Base-by-base conservation (phyloP, 495 filamentous ascomycete species). In the Daldinia decipiens region DNA sequence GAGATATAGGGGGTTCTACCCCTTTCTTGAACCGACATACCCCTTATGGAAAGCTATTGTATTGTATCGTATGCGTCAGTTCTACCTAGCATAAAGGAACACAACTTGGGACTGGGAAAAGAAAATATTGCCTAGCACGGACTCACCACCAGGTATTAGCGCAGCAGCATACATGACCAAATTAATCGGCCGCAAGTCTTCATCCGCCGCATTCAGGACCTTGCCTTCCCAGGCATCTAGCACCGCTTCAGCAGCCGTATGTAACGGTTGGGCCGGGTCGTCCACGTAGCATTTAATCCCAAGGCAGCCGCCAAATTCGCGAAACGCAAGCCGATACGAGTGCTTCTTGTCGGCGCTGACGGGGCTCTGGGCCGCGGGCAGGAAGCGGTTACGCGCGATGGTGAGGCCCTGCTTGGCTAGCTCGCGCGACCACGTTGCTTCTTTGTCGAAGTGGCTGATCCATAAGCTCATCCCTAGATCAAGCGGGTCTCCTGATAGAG, bases 381-480 rank as follows among this genome's bases (percentile, higher is more conserved):
- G 67, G 21, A 78, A 59, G 15, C 57, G 81, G 73, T 50, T 76
- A 24, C 59, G 54, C 72, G 85, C 79, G 65, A 83, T 77, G 21
- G 80, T 79, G 34, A 87, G 78, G 45, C 86, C 85, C 67, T 77
- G 74, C 12, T 66, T 70, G 1, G 76, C 78, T 58, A 90, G 65
- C 8, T 76, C 69, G 5, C 64, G 67, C 12, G 87, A 87, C 88
- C 88, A 91, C 1, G 45, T 50, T 13, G 83, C 81, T 15, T 82
- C 82, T 1, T 74, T 72, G 67, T 85, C 86, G 77, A 88, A 89
- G 70, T 90, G 87, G 19, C 80, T 80, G 53, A 85, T 85, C 89
- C 89, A 92, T 40, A 91, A 65, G 5, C 87, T 84, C 89, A 91
- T 90, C 0, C 89, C 89, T 59, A 90, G 72, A 76, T 91, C 89